Conservation (phyloP, 1,284 basidiomycete species). For the Malassezia globosa region DNA sequence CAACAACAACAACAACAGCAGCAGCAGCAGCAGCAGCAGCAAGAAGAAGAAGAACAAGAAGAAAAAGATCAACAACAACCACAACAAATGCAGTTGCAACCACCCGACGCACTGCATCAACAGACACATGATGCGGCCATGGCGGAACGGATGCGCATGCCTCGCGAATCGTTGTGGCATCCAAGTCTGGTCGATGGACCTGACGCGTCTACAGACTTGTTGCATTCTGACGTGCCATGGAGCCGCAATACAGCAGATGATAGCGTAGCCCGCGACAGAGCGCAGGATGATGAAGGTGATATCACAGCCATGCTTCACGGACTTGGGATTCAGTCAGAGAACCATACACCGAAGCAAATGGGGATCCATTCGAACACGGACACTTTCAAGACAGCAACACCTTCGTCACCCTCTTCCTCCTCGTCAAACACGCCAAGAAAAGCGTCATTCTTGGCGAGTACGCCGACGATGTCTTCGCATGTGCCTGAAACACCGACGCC, state of each 20-base stretch:
- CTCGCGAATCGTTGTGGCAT: constrained; percentile 18
- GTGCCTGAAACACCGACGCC: too few species aligned
- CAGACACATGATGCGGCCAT: too few species aligned
- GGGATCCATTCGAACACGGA: too few species aligned
- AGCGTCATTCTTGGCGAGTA: neutral
- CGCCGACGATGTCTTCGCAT: neutral
- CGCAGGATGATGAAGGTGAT: neutral
- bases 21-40: constrained; percentile 9
- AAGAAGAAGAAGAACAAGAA: neutral
- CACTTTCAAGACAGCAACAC: too few species aligned
- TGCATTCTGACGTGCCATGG: constrained; percentile 4
- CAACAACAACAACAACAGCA: constrained; percentile 10
- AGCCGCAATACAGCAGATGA: neutral
- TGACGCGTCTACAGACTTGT: constrained; percentile 11
- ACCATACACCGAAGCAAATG: too few species aligned
- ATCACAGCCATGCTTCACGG: neutral
- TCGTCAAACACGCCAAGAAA: neutral
- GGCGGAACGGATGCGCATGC: constrained; percentile 8
- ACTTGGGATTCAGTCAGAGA: neutral
- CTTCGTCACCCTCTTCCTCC: too few species aligned
- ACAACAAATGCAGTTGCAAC: neutral
- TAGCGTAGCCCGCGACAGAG: too few species aligned
- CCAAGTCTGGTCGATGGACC: constrained; percentile 12
- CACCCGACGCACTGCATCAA: neutral
- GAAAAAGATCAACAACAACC: too few species aligned